phyloP scores from a whole-genome alignment of 345 rosid species.

The Gossypium ekmanianum region DNA sequence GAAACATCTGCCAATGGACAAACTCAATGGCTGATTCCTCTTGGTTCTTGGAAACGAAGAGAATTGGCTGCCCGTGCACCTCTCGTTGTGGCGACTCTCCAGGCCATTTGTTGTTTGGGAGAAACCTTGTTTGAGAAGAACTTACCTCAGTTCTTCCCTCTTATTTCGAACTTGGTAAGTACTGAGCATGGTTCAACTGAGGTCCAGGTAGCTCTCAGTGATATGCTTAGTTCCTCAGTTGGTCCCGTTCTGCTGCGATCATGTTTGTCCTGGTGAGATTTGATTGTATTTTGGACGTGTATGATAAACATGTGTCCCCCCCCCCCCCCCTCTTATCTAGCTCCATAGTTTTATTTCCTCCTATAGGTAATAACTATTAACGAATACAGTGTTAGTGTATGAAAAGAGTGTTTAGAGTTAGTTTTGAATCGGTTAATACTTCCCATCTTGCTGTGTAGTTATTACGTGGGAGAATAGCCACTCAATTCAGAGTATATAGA shows the following conservation, averaged over 20 bases:
- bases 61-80: slow-evolving; percentile 80
- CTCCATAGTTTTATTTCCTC: slow-evolving; percentile 5
- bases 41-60: slow-evolving; percentile 86
- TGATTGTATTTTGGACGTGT: slow-evolving; percentile 28
- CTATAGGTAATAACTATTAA: slow-evolving; percentile 16
- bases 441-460: slow-evolving; percentile 20
- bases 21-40: slow-evolving; percentile 64
- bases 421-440: slow-evolving; percentile 24
- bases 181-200: slow-evolving; percentile 93
- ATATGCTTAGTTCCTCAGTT: slow-evolving; percentile 74
- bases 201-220: slow-evolving; percentile 87
- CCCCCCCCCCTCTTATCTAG: neutral
- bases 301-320: slow-evolving; percentile 19
- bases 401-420: slow-evolving; percentile 30
- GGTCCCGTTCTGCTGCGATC: slow-evolving; percentile 78
- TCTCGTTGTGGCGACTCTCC: slow-evolving; percentile 57
- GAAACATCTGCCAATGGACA: slow-evolving; percentile 37
- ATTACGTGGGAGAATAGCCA: neutral
- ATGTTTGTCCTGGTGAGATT: slow-evolving; percentile 39
- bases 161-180: slow-evolving; percentile 72
- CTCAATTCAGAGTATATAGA: slow-evolving; percentile 24
- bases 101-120: slow-evolving; percentile 75
- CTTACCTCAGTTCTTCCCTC: slow-evolving; percentile 64
- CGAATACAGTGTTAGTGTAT: slow-evolving; percentile 34
- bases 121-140: slow-evolving; percentile 70